These are phyloP conservation scores for Cyclanthera cordifolia DNA, from an alignment of 306 rosid species.

Conservation along the genomic window DNA sequence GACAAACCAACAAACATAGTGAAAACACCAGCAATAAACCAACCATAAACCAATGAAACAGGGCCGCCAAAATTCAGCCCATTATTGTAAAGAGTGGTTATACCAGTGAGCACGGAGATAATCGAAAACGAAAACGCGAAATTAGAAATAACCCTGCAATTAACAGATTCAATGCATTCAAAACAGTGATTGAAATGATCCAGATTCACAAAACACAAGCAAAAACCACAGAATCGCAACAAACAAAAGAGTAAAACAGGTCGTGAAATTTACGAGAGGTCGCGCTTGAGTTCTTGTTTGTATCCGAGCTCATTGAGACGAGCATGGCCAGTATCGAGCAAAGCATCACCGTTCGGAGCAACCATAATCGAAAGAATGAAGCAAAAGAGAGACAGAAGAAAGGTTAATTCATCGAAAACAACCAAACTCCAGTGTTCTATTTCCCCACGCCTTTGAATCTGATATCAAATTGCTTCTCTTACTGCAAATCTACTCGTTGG, in stretches of 20 bases:
- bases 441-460: background rate
- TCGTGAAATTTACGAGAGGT: slow-evolving; percentile 53
- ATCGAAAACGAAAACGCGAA: slow-evolving; percentile 89
- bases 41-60: slow-evolving; percentile 70
- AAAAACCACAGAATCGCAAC: background rate
- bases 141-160: slow-evolving; percentile 66
- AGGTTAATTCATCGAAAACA: background rate
- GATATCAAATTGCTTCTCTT: background rate
- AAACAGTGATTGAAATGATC: background rate
- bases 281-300: slow-evolving; percentile 98
- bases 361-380: background rate
- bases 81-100: slow-evolving; percentile 79
- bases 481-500: background rate
- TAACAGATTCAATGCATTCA: background rate
- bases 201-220: background rate
- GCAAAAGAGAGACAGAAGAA: background rate
- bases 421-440: slow-evolving; percentile 6
- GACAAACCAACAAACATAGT: slow-evolving; percentile 81
- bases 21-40: slow-evolving; percentile 61
- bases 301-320: slow-evolving; percentile 90
- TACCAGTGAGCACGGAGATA: slow-evolving; percentile 80
- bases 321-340: slow-evolving; percentile 65
- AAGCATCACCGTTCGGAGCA: slow-evolving; percentile 17
- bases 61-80: slow-evolving; percentile 84
- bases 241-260: too few species aligned